Evolutionary conservation across 345 rosid genomes (phyloP), one percentile per base, ranked within the genome.

Genomic region (Eucalyptus curtisii): DNA sequence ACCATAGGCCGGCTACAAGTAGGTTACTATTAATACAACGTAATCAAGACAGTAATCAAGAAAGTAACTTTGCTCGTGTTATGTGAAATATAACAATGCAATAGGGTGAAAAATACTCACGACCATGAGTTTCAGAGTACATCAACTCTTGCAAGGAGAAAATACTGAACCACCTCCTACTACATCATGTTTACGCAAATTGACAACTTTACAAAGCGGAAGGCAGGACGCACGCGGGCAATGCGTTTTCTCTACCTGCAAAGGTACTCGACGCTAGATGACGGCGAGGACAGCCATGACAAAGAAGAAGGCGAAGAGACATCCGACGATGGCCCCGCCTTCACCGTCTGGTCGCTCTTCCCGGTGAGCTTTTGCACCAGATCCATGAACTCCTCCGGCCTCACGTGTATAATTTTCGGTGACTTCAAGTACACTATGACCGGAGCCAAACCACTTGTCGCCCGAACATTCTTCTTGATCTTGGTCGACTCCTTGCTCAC

Each of bases 351-450:
- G 33, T 61, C 14, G 42, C 71, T 66, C 42, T 87, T 87, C 31
- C 90, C 90, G 4, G 90, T 89, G 64, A 89, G 90, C 49, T 12
- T 81, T 40, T 89, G 90, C 8, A 89, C 90, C 42, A 66, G 13
- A 31, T 48, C 45, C 88, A 64, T 89, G 87, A 89, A 89, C 68
- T 89, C 90, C 88, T 85, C 90, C 9, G 90, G 88, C 85, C 84
- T 52, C 25, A 50, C 90, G 49, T 89, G 90, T 37, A 89, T 85
- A 15, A 89, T 87, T 37, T 61, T 86, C 9, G 90, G 90, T 6
- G 87, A 33, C 66, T 33, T 45, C 87, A 89, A 22, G 45, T 89
- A 71, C 59, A 89, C 88, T 50, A 89, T 86, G 49, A 86, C 84
- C 25, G 90, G 90, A 44, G 48, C 87, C 17, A 27, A 31, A 61